These are phyloP conservation scores for Cercospora brassicicola DNA, from an alignment of 2,329 filamentous ascomycete species.

Conservation along the genomic window DNA sequence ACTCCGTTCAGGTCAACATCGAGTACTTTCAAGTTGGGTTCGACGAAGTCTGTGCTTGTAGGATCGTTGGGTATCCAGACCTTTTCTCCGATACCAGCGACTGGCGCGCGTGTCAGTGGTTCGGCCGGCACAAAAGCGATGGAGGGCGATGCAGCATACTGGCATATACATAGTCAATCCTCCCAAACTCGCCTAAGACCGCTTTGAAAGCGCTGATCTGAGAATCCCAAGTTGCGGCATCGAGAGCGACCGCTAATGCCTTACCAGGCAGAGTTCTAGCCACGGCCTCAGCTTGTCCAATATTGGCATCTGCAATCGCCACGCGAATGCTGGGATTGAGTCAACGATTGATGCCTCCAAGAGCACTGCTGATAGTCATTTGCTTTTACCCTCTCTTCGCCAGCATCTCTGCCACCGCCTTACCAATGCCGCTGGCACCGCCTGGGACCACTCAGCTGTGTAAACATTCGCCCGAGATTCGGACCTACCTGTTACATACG, in stretches of 20 bases:
- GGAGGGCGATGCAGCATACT: conserved; percentile 33
- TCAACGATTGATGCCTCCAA: background rate
- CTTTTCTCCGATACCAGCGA: conserved; percentile 43
- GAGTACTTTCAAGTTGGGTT: conserved; percentile 43
- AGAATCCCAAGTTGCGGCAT: conserved; percentile 42
- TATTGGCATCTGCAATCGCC: conserved; percentile 48
- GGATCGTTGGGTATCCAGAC: conserved; percentile 38
- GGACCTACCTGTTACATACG: conserved; percentile 20
- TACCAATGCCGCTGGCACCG: conserved; percentile 39
- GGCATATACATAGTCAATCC: conserved; percentile 46
- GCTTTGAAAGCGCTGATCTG: conserved; percentile 42
- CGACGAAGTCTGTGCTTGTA: conserved; percentile 35
- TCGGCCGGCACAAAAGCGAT: background rate
- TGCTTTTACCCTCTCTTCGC: conserved; percentile 28
- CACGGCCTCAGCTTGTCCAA: conserved; percentile 32
- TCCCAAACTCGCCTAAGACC: conserved; percentile 37
- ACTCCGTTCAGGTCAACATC: conserved; percentile 47
- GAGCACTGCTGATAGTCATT: background rate
- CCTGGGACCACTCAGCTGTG: conserved; percentile 9
- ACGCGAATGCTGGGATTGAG: conserved; percentile 48
- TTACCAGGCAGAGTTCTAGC: conserved; percentile 27
- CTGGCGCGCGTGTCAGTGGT: background rate
- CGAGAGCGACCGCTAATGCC: conserved; percentile 33
- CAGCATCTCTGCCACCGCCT: conserved; percentile 38
- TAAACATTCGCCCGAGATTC: background rate